Conservation (phyloP, 2,329 filamentous ascomycete species). For the Cadophora malorum region DNA sequence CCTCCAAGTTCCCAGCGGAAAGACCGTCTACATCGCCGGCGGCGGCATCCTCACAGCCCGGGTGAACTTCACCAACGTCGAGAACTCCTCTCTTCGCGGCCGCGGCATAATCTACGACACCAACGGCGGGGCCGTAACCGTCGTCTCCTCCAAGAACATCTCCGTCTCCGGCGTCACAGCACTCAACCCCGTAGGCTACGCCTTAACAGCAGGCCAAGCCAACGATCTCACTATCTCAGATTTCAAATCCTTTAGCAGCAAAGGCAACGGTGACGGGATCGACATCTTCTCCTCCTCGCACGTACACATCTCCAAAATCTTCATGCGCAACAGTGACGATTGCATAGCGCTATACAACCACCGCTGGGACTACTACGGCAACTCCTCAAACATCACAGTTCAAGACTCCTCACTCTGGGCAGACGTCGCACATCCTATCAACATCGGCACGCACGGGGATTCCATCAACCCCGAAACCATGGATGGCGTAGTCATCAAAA, state of each 20-base stretch:
- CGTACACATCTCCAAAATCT: constrained; percentile 22
- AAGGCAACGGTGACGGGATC: not conserved
- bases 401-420: constrained; percentile 41
- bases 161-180: not conserved
- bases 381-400: constrained; percentile 46
- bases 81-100: too few relatives aligned
- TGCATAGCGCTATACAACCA: constrained; percentile 47
- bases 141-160: not conserved
- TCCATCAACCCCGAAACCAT: not conserved
- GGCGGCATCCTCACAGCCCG: not conserved
- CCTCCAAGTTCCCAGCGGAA: not conserved
- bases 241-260: not conserved
- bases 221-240: not conserved
- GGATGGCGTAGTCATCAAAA: not conserved
- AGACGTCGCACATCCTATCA: not conserved
- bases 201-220: not conserved
- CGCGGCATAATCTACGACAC: not conserved
- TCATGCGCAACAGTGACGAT: constrained; percentile 49
- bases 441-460: not conserved
- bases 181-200: not conserved
- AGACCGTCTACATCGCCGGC: not conserved
- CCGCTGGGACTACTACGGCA: constrained; percentile 45
- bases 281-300: not conserved
- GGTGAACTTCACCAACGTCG: too few relatives aligned
- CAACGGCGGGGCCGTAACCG: not conserved